A percentile compares a stretch with the other conserved stretches of the same genome.
Conservation (phyloP, 1,284 basidiomycete genomes). For the Ustilago esculenta region DNA sequence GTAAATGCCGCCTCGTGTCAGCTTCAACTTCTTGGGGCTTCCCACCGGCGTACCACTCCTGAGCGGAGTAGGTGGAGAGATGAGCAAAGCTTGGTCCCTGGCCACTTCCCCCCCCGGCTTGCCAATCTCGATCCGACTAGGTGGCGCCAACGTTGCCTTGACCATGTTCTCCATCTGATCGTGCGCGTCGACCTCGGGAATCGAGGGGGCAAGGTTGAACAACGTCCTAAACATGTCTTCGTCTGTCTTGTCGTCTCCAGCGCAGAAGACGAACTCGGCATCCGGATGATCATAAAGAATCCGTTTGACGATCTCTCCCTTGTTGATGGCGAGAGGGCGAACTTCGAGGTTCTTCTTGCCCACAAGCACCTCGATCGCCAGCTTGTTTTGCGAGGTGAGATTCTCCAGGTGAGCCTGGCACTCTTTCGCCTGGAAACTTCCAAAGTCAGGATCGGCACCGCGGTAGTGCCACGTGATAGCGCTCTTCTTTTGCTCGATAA, state of each 20-base stretch:
- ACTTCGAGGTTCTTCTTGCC: slow-evolving; percentile 99
- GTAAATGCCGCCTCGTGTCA: slow-evolving; percentile 54
- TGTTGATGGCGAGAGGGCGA: slow-evolving; percentile 91
- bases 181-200: slow-evolving; percentile 19
- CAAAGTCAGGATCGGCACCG: slow-evolving; percentile 92
- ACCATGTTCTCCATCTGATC: neutral
- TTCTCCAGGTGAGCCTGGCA: slow-evolving; percentile 96
- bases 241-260: slow-evolving; percentile 92
- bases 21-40: slow-evolving; percentile 47
- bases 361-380: slow-evolving; percentile 68
- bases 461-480: slow-evolving; percentile 99
- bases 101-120: too few relatives aligned
- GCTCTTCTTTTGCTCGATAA: slow-evolving; percentile 96
- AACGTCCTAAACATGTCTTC: slow-evolving; percentile 65
- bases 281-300: slow-evolving; percentile 91
- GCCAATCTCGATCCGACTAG: neutral
- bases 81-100: slow-evolving; percentile 28
- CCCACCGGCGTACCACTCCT: slow-evolving; percentile 27
- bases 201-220: slow-evolving; percentile 42
- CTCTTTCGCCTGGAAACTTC: slow-evolving; percentile 75
- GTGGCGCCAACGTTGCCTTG: neutral
- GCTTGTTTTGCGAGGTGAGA: slow-evolving; percentile 68
- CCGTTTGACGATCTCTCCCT: slow-evolving; percentile 97
- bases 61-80: slow-evolving; percentile 53
- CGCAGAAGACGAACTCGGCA: slow-evolving; percentile 94